phyloP scores from a whole-genome alignment of 1,284 basidiomycete genomes.

The Ganoderma boninense region DNA sequence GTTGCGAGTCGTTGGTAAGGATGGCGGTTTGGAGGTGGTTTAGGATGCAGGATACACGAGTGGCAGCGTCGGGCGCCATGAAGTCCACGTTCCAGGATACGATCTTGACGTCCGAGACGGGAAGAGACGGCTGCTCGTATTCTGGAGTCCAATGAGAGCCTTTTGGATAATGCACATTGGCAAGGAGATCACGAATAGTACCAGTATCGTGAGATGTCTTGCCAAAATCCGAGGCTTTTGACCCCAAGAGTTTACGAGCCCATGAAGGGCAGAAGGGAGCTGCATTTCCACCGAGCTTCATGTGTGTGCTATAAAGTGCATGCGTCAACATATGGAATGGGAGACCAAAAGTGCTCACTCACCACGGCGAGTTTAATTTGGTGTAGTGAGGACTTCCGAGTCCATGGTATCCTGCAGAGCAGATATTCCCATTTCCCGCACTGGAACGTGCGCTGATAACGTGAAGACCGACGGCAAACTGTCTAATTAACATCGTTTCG shows the following conservation, averaged over 20 bases:
- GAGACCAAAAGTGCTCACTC: neutral
- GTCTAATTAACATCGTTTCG: neutral
- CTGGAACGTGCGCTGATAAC: neutral
- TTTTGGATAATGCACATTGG: conserved; percentile 17
- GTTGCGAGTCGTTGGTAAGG: conserved; percentile 56
- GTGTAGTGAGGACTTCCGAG: too few relatives aligned
- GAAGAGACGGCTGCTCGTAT: conserved; percentile 33
- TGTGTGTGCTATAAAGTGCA: neutral
- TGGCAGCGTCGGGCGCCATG: conserved; percentile 42
- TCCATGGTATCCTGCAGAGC: neutral
- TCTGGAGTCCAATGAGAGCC: conserved; percentile 22
- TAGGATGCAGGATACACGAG: conserved; percentile 56
- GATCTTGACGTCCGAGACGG: conserved; percentile 54
- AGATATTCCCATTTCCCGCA: neutral
- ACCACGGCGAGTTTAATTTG: neutral
- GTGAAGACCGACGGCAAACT: neutral
- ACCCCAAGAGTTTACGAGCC: neutral
- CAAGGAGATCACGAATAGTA: neutral
- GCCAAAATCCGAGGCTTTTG: neutral
- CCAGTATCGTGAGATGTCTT: neutral
- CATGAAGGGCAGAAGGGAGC: neutral
- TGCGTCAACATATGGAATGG: neutral
- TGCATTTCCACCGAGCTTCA: neutral
- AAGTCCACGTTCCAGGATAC: conserved; percentile 78
- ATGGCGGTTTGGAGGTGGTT: conserved; percentile 60